phyloP scores from a whole-genome alignment of 768 basidiomycete species.

The Ephemerocybe angulata region DNA sequence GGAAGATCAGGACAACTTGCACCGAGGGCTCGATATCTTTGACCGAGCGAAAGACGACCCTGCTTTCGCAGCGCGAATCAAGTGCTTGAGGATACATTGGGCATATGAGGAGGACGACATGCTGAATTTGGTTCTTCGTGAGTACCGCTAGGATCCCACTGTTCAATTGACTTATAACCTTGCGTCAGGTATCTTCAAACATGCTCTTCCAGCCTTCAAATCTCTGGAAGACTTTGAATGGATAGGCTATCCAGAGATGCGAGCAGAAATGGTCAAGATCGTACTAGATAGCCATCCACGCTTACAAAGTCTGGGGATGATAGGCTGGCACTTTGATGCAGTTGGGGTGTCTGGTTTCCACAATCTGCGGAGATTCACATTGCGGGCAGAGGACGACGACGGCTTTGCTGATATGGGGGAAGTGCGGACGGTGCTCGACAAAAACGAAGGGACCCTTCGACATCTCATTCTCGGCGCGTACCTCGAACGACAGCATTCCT shows the following conservation, averaged over 20 bases:
- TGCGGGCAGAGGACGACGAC: constrained; percentile 68
- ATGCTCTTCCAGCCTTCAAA: constrained; percentile 60
- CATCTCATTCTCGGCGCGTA: constrained; percentile 71
- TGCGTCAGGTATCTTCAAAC: constrained; percentile 52
- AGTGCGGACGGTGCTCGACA: constrained; percentile 59
- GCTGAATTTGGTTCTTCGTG: constrained; percentile 56
- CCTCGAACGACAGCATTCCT: constrained; percentile 58
- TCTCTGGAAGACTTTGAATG: constrained; percentile 64
- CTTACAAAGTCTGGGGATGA: constrained; percentile 55
- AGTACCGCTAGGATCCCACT: constrained; percentile 17
- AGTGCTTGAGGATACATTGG: constrained; percentile 62
- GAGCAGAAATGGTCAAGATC: constrained; percentile 61
- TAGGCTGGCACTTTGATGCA: constrained; percentile 77
- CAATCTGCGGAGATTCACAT: constrained; percentile 59
- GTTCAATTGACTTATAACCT: not conserved
- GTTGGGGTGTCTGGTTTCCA: constrained; percentile 63
- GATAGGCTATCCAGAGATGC: constrained; percentile 74
- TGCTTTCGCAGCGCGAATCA: constrained; percentile 56
- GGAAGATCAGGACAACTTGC: constrained; percentile 57
- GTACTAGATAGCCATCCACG: constrained; percentile 52
- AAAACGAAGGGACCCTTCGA: constrained; percentile 51
- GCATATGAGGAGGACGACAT: constrained; percentile 67
- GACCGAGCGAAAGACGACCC: constrained; percentile 63
- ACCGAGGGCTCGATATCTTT: constrained; percentile 62
- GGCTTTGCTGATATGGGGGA: constrained; percentile 70